These are phyloP conservation scores for Vigna reflexopilosa DNA, from an alignment of 306 rosid genomes.

Conservation along the genomic window DNA sequence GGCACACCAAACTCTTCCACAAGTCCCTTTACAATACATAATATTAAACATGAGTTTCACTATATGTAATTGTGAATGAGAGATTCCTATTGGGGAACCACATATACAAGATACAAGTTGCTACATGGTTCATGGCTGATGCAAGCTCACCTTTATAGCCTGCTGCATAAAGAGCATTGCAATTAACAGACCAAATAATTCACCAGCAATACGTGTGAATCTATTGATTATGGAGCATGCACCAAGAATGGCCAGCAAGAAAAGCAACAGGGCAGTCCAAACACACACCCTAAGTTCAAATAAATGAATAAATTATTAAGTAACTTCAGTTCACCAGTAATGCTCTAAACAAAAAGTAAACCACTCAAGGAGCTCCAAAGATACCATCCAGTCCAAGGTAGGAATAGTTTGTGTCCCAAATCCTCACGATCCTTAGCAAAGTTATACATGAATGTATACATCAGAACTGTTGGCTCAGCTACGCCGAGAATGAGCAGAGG, in stretches of 20 bases:
- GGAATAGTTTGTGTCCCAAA: slow-evolving; percentile 82
- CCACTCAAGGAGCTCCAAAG: slow-evolving; percentile 34
- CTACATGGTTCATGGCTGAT: slow-evolving; percentile 6
- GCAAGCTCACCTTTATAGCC: slow-evolving; percentile 81
- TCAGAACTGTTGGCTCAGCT: slow-evolving; percentile 96
- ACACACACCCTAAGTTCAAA: slow-evolving; percentile 80
- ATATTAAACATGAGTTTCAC: slow-evolving; percentile 28
- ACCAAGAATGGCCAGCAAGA: slow-evolving; percentile 84
- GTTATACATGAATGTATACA: slow-evolving; percentile 93
- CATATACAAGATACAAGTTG: slow-evolving; percentile 20
- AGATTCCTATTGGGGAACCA: slow-evolving; percentile 19
- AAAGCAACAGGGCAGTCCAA: slow-evolving; percentile 92
- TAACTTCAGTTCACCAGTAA: slow-evolving; percentile 33
- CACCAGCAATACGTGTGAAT: slow-evolving; percentile 96
- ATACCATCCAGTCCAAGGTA: slow-evolving; percentile 98
- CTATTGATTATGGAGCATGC: slow-evolving; percentile 94
- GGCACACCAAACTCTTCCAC: slow-evolving; percentile 89
- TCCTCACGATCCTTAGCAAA: slow-evolving; percentile 88
- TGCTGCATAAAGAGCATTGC: slow-evolving; percentile 99
- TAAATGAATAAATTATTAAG: not conserved
- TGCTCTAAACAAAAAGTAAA: slow-evolving; percentile 3
- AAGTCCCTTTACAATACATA: slow-evolving; percentile 68
- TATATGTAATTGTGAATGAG: slow-evolving; percentile 22
- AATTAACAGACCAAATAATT: slow-evolving; percentile 89
- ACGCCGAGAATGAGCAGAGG: slow-evolving; percentile 96